Evolutionary conservation across 805 yeast species (phyloP), one percentile per base, ranked within the genome.

Genomic region (Ogataea paradorogensis): DNA sequence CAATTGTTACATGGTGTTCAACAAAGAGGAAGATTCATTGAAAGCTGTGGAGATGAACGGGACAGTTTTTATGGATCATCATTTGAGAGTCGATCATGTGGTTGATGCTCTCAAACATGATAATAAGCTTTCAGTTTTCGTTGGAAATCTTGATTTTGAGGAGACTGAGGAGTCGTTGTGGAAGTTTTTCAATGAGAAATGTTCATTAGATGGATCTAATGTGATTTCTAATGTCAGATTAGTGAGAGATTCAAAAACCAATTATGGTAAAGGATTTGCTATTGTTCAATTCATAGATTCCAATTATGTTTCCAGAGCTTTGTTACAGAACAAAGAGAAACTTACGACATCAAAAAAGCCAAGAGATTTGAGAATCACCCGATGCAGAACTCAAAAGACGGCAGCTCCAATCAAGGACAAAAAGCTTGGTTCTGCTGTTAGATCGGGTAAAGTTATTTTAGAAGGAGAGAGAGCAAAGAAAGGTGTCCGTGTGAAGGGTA

Each of bases 221-320:
- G 50, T 56, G 23, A 84, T 93, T 39, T 95, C 89, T 60, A 82
- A 84, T 47, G 96, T 93, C 23, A 78, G 99, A 62, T 75, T 93
- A 33, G 76, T 93, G 24, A 79, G 99, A 59, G 99, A 93, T 60
- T 67, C 95, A 13, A 87, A 87, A 66, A 91, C 97, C 15, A 91
- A 93, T 55, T 71, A 91, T 43, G 99, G 99, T 48, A 93, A 93
- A 66, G 99, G 99, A 5, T 90, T 93, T 67, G 99, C 96, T 5
- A 86, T 90, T 59, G 89, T 93, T 25, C 98, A 91, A 63, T 93
- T 90, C 68, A 75, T 71, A 45, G 91, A 85, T 55, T 52, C 75
- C 1, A 65, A 82, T 40, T 70, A 81, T 29, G 96, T 93, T 8
- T 80, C 81, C 47, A 84, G 86, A 58, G 97, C 96, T 1, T 63